Conservation (phyloP, 495 filamentous ascomycete species). For the Penicillium alfredii region DNA sequence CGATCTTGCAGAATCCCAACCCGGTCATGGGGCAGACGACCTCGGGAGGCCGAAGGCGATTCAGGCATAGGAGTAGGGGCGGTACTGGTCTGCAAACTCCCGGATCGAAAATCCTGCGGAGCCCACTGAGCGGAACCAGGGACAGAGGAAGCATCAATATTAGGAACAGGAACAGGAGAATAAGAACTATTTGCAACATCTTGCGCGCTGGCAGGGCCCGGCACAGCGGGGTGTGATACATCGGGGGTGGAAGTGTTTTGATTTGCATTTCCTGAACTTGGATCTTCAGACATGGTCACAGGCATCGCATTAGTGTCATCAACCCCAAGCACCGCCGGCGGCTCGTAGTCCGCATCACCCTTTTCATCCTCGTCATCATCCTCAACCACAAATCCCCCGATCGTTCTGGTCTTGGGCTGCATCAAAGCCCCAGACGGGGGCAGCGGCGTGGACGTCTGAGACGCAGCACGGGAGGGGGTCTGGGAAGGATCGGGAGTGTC, state of each 20-base stretch:
- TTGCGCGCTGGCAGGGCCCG: slow-evolving; percentile 48
- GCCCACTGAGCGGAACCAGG: slow-evolving; percentile 38
- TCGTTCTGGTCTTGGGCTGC: slow-evolving; percentile 58
- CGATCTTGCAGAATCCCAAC: slow-evolving; percentile 84
- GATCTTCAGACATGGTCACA: slow-evolving; percentile 42
- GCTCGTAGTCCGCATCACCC: slow-evolving; percentile 52
- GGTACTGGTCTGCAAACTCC: slow-evolving; percentile 35
- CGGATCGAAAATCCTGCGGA: slow-evolving; percentile 33
- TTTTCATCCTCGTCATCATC: slow-evolving; percentile 50
- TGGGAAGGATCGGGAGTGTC: slow-evolving; percentile 28
- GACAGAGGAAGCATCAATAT: slow-evolving; percentile 41
- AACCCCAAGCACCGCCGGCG: slow-evolving; percentile 45
- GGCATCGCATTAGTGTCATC: slow-evolving; percentile 44
- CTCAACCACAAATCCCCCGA: slow-evolving; percentile 76
- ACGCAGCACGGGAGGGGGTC: slow-evolving; percentile 32
- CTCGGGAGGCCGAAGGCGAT: slow-evolving; percentile 39
- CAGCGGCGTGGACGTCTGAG: slow-evolving; percentile 34
- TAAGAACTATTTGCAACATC: slow-evolving; percentile 49
- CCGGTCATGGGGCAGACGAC: slow-evolving; percentile 67
- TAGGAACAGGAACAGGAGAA: slow-evolving; percentile 45
- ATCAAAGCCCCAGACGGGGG: slow-evolving; percentile 28
- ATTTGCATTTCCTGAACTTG: slow-evolving; percentile 52
- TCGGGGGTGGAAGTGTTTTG: slow-evolving; percentile 52
- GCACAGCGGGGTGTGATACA: slow-evolving; percentile 52
- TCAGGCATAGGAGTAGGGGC: slow-evolving; percentile 34